Conservation (phyloP, 2,329 filamentous ascomycete genomes). For the Nakataea oryzae region DNA sequence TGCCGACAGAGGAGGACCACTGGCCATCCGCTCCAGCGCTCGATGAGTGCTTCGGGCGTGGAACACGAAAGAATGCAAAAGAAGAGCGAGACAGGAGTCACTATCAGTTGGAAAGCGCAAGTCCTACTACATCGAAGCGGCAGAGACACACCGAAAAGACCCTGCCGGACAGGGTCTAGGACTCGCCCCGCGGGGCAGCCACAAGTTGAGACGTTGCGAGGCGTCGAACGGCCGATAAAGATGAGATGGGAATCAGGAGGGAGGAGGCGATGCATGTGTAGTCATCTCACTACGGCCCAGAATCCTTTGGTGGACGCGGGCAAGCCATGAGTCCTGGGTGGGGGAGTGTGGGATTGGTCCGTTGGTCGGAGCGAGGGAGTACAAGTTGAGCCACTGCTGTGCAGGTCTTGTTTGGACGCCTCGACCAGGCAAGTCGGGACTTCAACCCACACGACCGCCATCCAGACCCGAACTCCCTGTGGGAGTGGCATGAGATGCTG, state of each 20-base stretch:
- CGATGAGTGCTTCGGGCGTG: constrained; percentile 1
- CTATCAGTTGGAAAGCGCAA: constrained; percentile 15
- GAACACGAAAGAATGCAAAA: constrained; percentile 1
- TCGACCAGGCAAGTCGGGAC: background rate
- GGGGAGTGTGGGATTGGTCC: background rate
- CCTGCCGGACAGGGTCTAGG: constrained; percentile 20
- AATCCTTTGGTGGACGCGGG: background rate
- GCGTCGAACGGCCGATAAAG: background rate
- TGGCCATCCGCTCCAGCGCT: constrained; percentile 3
- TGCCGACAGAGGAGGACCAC: constrained; percentile 28
- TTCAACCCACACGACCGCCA: background rate
- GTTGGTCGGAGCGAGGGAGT: background rate
- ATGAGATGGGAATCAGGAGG: constrained; percentile 1
- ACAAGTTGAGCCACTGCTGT: background rate
- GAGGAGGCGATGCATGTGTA: background rate
- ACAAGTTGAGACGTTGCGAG: background rate
- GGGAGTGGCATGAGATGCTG: constrained; percentile 8
- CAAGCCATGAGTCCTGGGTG: background rate
- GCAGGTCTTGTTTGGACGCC: background rate
- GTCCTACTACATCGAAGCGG: constrained; percentile 12
- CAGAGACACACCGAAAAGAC: background rate
- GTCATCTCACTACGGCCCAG: constrained; percentile 8
- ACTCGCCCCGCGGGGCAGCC: background rate
- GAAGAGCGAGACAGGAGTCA: constrained; percentile 17
- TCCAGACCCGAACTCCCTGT: background rate